Conservation (phyloP, 345 rosid species). For the Salix brachista region DNA sequence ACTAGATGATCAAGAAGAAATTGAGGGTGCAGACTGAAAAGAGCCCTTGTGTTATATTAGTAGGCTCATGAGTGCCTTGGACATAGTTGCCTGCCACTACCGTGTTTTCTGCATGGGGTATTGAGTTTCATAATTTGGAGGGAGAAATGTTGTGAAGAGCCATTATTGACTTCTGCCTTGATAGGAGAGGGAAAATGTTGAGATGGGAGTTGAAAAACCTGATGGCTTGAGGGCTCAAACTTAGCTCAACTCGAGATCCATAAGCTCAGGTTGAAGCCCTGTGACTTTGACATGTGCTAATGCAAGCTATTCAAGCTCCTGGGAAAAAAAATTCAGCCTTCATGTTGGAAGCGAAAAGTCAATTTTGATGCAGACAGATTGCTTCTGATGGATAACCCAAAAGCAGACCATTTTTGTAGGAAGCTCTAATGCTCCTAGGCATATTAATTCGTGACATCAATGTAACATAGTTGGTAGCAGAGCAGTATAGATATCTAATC, state of each 20-base stretch:
- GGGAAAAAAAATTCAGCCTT: background rate
- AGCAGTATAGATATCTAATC: background rate
- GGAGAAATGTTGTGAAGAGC: background rate
- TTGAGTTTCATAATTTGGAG: background rate
- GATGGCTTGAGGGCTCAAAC: background rate
- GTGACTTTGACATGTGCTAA: background rate
- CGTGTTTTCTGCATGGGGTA: background rate
- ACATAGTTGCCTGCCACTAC: background rate
- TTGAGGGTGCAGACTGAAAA: conserved; percentile 56
- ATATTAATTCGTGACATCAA: conserved; percentile 6
- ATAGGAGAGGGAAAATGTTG: background rate
- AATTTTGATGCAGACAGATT: conserved; percentile 29
- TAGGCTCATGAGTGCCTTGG: background rate
- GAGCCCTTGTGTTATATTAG: background rate
- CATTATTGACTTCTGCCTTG: background rate
- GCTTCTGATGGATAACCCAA: background rate
- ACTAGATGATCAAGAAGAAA: conserved; percentile 90
- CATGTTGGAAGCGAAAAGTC: conserved; percentile 3
- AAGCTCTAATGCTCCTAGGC: background rate
- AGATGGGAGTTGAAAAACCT: conserved; percentile 7
- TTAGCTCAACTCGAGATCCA: background rate
- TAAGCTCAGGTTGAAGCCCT: conserved; percentile 13
- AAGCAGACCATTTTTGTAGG: background rate
- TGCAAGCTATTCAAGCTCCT: background rate
- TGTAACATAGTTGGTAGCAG: conserved; percentile 12